Evolutionary conservation across 2,329 filamentous ascomycete genomes (phyloP), one percentile per base, ranked within the genome.

Genomic region (Sporothrix pallida): DNA sequence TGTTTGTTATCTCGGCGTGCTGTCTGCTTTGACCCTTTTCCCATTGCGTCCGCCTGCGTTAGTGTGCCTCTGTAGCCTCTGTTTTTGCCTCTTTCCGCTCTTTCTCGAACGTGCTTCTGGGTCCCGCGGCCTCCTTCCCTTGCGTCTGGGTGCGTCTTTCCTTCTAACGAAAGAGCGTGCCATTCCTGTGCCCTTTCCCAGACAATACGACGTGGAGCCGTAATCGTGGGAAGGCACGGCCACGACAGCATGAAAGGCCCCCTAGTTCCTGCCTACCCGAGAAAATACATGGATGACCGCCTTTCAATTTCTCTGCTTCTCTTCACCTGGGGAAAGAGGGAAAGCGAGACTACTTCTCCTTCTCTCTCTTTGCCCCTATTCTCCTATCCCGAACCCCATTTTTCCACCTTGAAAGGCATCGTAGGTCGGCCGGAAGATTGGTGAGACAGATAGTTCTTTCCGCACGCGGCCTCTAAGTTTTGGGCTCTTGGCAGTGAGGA

Each of bases 11-110:
- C 58, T 26, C 56, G 9, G 56, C 23, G 56, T 60, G 52, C 23
- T 56, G 52, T 60, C n/a, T 26, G 42, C n/a, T 46, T 26, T 8
- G 62, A 48, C 62, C 56, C 62, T 23, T 48, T 65, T n/a, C 63
- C 63, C 23, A 50, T 26, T 50, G 12, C 63, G 63, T 37, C 63
- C 46, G 63, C 46, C 44, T 68, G 63, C 63, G 2, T 67, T 67
- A 31, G 46, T n/a, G 44, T 68, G 63, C 62, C 62, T 68, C 17
- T 68, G 63, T n/a, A 50, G 63, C 46, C 46, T 52, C 23, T 44
- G 20, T 56, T 50, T 46, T 50, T 48, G 20, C 20, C 63, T 50
- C 63, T 67, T 60, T 67, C 63, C 31, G 2, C 31, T 5, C 31
- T 2, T 37, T 26, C 23, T 48, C 62, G n/a, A 48, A 48, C 23